Conservation (phyloP, 805 yeast species). For the Wickerhamiella azymoides region DNA sequence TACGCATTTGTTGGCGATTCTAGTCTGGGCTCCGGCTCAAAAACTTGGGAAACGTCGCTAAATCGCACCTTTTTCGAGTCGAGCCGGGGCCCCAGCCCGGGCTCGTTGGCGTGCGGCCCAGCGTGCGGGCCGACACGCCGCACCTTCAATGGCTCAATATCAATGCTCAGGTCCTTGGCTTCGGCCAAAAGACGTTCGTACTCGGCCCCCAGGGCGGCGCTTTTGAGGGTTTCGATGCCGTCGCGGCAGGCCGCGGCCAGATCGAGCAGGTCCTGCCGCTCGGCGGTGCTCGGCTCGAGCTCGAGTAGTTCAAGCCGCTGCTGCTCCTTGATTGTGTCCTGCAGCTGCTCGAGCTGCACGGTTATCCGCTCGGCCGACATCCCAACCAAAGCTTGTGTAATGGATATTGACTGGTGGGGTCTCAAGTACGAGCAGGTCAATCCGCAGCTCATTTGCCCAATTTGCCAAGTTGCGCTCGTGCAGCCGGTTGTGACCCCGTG, state of each 20-base stretch:
- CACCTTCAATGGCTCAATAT: not conserved
- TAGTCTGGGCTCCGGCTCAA: not conserved
- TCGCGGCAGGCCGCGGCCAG: conserved; percentile 10
- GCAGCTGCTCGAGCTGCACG: conserved; percentile 16
- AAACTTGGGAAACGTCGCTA: conserved; percentile 8
- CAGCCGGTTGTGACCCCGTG: conserved; percentile 50
- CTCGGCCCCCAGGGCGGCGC: conserved; percentile 3
- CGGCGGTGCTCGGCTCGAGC: conserved; percentile 18
- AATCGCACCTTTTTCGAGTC: conserved; percentile 1
- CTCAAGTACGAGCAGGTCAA: conserved; percentile 18
- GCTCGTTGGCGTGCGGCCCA: not conserved
- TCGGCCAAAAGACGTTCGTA: conserved; percentile 3
- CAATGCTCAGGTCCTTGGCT: not conserved
- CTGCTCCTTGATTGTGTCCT: conserved; percentile 18
- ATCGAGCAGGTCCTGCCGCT: conserved; percentile 13
- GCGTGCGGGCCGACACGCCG: not conserved
- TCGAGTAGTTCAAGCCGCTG: conserved; percentile 18
- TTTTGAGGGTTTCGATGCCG: conserved; percentile 4
- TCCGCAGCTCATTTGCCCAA: conserved; percentile 36
- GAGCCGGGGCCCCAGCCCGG: not conserved
- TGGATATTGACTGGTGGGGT: conserved; percentile 21
- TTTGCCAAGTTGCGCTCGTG: conserved; percentile 52
- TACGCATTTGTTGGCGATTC: not conserved
- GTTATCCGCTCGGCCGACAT: conserved; percentile 12
- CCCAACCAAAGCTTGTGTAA: not conserved